Base-by-base conservation (phyloP, 345 rosid species). In the Eucalyptus regnans region DNA sequence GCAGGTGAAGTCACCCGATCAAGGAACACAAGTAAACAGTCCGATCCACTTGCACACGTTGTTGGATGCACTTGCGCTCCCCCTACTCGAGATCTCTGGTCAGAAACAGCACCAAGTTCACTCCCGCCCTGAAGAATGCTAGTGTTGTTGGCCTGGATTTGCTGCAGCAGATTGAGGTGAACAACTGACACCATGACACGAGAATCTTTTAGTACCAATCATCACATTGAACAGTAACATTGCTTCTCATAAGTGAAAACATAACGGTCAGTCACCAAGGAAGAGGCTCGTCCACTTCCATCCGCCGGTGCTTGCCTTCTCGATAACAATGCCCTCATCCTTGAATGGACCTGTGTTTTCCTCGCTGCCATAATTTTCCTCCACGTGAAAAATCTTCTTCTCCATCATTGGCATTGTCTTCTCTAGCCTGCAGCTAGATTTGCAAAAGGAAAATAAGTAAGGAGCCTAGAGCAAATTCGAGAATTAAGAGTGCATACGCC, bases 61-160 rank as follows among this genome's bases (percentile, higher is more conserved):
- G 64, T 80, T 89, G 46, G 90, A 88, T 3, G 90, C 87, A 37
- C 25, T 49, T 8, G 89, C 84, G 0, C 87, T 87, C 33, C 33
- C 79, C 81, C 83, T 87, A 50, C 12, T 81, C 33, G 27, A 89
- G 87, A 44, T 58, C 84, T 22, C 90, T 56, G 3, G 84, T 89
- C 49, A 89, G 54, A 86, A 89, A 87, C 37, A 87, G 62, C 56
- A 89, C 90, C 89, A 89, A 41, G 89, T 87, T 89, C 80, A 89
- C 89, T 60, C 87, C 90, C 6, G 37, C 90, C 14, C 14, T 87
- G 71, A 89, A 87, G 90, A 87, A 89, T 16, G 90, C 60, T 50
- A 87, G 86, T 4, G 87, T 87, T 37, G 89, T 88, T 14, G 87
- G 87, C 86, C 90, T 60, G 33, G 90, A 58, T 89, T 33, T 33